phyloP scores from a whole-genome alignment of 306 rosid genomes.

The Herpetospermum pedunculosum region DNA sequence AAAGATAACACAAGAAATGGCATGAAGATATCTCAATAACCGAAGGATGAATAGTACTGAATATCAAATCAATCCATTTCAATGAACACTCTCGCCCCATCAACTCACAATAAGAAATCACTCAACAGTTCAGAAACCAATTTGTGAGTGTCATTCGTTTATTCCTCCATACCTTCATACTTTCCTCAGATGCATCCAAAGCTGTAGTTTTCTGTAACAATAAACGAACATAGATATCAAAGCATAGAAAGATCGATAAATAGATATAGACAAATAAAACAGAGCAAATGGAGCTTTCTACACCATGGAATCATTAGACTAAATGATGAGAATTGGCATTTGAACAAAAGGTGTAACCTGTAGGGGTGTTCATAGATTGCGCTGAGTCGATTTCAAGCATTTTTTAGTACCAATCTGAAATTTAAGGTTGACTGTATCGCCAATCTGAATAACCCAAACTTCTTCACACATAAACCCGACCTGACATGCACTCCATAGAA shows the following conservation, averaged over 20 bases:
- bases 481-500: neutral
- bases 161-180: constrained; percentile 6
- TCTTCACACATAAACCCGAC: neutral
- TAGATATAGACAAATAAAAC: neutral
- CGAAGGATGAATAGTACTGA: neutral
- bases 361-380: neutral
- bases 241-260: neutral
- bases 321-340: neutral
- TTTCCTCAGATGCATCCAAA: constrained; percentile 9
- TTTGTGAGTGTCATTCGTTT: neutral
- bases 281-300: neutral
- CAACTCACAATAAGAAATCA: neutral
- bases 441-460: neutral
- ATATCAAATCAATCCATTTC: neutral
- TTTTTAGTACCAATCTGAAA: neutral
- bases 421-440: neutral
- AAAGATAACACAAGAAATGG: neutral
- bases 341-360: neutral
- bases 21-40: neutral
- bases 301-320: neutral
- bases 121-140: neutral
- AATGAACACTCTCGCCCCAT: neutral
- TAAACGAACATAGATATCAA: neutral
- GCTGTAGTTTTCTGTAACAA: constrained; percentile 7
- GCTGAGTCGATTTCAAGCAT: neutral